A percentile compares a stretch with the other conserved stretches of the same genome.
phyloP scores from a whole-genome alignment of 805 yeast species.

The Monosporozyma solicola region DNA sequence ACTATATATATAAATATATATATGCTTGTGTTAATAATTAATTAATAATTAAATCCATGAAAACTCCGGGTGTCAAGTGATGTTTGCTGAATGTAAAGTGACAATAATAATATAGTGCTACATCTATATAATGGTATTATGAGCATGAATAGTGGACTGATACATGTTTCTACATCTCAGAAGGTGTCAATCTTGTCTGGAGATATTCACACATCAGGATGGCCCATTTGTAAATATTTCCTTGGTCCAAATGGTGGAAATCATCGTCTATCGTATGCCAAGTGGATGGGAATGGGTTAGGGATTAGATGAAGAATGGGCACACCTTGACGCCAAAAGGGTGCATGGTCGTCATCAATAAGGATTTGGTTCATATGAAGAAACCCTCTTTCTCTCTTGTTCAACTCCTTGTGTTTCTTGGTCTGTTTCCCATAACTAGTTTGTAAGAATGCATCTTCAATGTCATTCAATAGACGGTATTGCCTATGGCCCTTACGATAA shows the following conservation, averaged over 20 bases:
- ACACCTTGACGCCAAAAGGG: slow-evolving; percentile 42
- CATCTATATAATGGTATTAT: too few species aligned
- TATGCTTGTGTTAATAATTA: too few species aligned
- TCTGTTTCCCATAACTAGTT: neutral
- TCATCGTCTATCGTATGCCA: slow-evolving; percentile 49
- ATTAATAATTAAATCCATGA: too few species aligned
- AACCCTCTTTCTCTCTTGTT: slow-evolving; percentile 11
- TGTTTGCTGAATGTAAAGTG: too few species aligned
- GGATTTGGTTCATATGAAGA: slow-evolving; percentile 4
- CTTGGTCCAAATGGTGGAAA: slow-evolving; percentile 34
- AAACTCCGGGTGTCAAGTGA: neutral
- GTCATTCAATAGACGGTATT: slow-evolving; percentile 31
- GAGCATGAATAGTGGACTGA: neutral
- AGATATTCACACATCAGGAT: slow-evolving; percentile 34
- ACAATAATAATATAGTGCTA: too few species aligned
- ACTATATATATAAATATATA: too few species aligned
- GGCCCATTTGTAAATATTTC: slow-evolving; percentile 40
- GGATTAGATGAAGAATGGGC: slow-evolving; percentile 45
- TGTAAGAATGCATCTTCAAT: slow-evolving; percentile 25
- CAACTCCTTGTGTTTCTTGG: neutral
- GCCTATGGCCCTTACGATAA: slow-evolving; percentile 33
- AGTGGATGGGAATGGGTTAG: slow-evolving; percentile 38
- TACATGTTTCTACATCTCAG: neutral
- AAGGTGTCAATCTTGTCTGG: slow-evolving; percentile 4
- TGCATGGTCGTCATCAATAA: slow-evolving; percentile 43